These are phyloP conservation scores for Microthlaspi erraticum DNA, from an alignment of 345 rosid species.

Conservation along the genomic window DNA sequence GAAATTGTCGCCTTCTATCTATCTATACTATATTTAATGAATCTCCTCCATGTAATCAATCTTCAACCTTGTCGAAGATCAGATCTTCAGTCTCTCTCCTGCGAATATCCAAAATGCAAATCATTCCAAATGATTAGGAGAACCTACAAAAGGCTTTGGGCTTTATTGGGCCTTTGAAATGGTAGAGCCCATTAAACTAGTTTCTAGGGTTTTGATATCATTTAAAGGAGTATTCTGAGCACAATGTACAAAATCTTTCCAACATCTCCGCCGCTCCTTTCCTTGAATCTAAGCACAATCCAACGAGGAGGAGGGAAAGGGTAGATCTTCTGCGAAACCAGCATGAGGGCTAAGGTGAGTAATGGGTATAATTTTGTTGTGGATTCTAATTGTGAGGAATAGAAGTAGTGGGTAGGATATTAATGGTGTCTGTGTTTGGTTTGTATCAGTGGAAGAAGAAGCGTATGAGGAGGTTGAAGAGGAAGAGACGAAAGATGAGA, in stretches of 20 bases:
- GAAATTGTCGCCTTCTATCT: background rate
- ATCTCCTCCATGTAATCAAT: slow-evolving; percentile 17
- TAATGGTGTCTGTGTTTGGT: background rate
- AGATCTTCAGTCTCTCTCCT: background rate
- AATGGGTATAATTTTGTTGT: background rate
- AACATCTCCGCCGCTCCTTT: slow-evolving; percentile 32
- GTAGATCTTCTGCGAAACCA: slow-evolving; percentile 14
- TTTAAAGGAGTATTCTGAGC: slow-evolving; percentile 24
- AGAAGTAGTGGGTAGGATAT: background rate
- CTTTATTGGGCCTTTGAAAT: slow-evolving; percentile 21
- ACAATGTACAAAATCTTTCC: fast-evolving
- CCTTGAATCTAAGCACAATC: background rate
- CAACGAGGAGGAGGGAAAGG: background rate
- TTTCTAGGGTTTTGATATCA: slow-evolving; percentile 29
- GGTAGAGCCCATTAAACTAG: slow-evolving; percentile 5
- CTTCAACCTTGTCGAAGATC: background rate
- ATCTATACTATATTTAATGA: background rate
- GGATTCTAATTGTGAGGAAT: background rate
- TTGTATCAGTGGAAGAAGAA: slow-evolving; percentile 93
- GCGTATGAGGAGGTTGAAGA: slow-evolving; percentile 99
- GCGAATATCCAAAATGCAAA: background rate
- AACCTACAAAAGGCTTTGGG: background rate
- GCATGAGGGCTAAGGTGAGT: slow-evolving; percentile 45
- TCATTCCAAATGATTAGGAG: background rate
- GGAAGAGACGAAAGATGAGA: slow-evolving; percentile 99